Evolutionary conservation across 805 yeast genomes (phyloP), one percentile per base, ranked within the genome.

Genomic region (Saturnispora silvae): DNA sequence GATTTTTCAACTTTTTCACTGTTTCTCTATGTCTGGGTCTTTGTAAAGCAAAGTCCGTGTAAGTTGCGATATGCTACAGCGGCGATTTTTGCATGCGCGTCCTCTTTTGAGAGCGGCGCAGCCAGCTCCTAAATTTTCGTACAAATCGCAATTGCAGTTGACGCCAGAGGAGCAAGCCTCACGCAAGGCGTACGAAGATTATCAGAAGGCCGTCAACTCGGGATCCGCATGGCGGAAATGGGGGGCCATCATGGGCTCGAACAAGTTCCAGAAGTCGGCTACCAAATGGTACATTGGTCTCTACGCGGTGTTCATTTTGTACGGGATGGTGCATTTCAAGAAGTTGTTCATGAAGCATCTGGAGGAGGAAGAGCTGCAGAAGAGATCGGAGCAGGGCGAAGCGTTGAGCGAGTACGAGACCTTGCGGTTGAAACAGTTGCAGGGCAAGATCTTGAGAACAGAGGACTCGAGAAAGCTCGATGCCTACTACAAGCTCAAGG

Each of bases 301-400:
- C 3, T 80, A 80, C 52, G 63, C 64, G 2, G 60, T 69, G 8
- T 70, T 78, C 49, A 53, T 75, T 20, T 61, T 70, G 16, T 70
- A 77, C 40, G 82, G 84, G 36, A 66, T 72, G 40, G 68, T 67
- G 50, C 75, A 77, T 53, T 77, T 81, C 75, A 65, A 74, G 47
- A 81, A 79, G 49, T 54, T 80, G 35, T 81, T 71, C 53, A 59
- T 64, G 31, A 76, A 76, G 56, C 89, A 81, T 43, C 63, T 70
- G 40, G 84, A 79, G 49, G 59, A 75, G 41, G 59, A 55, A 35
- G 56, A 52, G 15, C 41, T 60, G 34, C 35, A 54, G 14, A 49
- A 53, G 30, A 44, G 47, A 28, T 44, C 57, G 34, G 59, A 53
- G 28, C 17, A 57, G 30, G 68, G 67, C 3, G 55, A 51, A 2